Evolutionary conservation across 176 grass and related monocot genomes (phyloP).

Genomic region (Aegilops sharonensis): DNA sequence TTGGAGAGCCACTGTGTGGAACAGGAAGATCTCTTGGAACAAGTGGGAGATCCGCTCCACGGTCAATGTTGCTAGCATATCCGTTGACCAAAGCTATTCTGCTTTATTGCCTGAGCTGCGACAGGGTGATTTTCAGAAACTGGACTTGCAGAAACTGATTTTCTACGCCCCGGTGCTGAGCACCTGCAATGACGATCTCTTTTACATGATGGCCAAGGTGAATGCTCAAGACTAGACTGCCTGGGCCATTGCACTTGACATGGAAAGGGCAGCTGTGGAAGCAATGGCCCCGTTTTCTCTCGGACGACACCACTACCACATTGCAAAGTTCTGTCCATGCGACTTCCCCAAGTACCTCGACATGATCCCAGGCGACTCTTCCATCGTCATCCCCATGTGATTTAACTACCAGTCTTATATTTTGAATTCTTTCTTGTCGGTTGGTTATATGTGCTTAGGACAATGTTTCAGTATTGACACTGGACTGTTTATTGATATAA

Average conservation of each 20-base stretch:
- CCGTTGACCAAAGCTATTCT: neutral
- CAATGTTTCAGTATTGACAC: neutral
- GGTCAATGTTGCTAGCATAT: neutral
- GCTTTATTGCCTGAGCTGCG: neutral
- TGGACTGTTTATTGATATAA: neutral
- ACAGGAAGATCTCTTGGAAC: neutral
- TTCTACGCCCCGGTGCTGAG: neutral
- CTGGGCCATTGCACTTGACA: neutral
- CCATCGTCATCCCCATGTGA: neutral
- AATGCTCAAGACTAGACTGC: neutral
- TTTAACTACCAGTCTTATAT: neutral
- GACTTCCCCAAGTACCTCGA: neutral
- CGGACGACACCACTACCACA: neutral
- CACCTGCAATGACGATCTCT: neutral
- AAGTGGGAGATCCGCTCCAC: neutral
- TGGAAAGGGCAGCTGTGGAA: neutral
- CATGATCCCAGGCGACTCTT: neutral
- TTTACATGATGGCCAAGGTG: neutral
- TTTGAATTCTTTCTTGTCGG: neutral
- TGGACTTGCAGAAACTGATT: neutral
- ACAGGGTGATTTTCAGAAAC: neutral
- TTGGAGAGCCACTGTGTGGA: neutral
- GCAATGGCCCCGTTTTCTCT: neutral
- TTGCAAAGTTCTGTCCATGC: neutral
- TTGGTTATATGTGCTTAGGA: neutral